These are phyloP conservation scores for Xylariaceae sp. DNA, from an alignment of 2,329 filamentous ascomycete genomes.

Conservation along the genomic window DNA sequence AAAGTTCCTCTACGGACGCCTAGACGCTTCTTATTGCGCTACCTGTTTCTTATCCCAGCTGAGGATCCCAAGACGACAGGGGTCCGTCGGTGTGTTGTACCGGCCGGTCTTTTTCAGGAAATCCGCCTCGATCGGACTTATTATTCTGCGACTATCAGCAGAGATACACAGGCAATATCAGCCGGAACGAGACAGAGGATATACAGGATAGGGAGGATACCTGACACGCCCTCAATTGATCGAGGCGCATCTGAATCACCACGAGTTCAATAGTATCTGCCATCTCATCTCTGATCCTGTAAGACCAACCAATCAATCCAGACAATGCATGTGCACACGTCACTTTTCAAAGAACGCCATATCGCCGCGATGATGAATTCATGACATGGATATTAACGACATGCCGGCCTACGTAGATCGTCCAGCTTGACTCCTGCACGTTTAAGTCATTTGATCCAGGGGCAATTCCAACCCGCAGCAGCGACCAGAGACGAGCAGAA, in stretches of 20 bases:
- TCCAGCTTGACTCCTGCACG: not conserved
- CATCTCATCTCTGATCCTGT: not conserved
- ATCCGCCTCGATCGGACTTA: not conserved
- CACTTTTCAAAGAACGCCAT: not conserved
- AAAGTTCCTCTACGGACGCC: not conserved
- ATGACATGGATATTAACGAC: not conserved
- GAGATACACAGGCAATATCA: not conserved
- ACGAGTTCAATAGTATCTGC: slow-evolving; percentile 4
- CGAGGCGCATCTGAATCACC: slow-evolving; percentile 13
- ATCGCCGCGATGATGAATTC: not conserved
- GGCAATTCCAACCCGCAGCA: not conserved
- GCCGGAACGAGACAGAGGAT: not conserved
- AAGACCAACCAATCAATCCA: not conserved
- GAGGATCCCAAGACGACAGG: not conserved
- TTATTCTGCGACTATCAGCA: not conserved
- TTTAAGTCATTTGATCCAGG: not conserved
- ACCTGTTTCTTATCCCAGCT: not conserved
- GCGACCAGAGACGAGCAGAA: not conserved
- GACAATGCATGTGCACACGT: not conserved
- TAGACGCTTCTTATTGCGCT: not conserved
- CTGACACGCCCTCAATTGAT: not conserved
- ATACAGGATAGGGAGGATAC: not conserved
- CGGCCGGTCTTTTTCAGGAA: not conserved
- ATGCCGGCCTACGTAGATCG: not conserved
- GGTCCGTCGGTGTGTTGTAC: not conserved